Conservation (phyloP, 208 protist genomes). For the Histomonas meleagridis region DNA sequence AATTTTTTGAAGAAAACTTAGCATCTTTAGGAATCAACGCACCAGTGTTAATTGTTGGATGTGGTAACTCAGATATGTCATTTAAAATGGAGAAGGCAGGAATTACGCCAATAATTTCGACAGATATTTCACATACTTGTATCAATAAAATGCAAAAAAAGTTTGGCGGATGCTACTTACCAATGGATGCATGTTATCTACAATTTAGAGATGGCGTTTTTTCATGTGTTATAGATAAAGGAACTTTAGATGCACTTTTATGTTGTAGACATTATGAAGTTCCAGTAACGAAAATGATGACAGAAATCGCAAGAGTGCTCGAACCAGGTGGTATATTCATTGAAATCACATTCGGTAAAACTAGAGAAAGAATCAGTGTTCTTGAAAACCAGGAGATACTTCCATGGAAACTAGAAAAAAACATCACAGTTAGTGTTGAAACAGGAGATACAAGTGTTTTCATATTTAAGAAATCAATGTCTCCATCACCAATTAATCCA, state of each 20-base stretch:
- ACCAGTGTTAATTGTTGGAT: background rate
- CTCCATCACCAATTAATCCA: too few species aligned
- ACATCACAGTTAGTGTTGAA: too few species aligned
- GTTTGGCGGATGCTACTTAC: background rate
- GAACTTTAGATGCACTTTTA: constrained; percentile 3
- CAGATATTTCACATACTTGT: background rate
- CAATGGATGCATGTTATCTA: background rate
- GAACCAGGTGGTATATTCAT: background rate
- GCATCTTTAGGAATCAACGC: background rate
- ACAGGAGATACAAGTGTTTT: too few species aligned
- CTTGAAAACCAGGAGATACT: too few species aligned
- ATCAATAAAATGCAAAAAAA: background rate
- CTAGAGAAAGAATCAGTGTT: too few species aligned
- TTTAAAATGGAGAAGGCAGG: background rate
- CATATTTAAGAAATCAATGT: too few species aligned
- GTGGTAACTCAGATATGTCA: constrained; percentile 3
- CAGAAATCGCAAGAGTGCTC: background rate
- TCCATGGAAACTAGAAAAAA: too few species aligned
- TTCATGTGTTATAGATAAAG: constrained; percentile 10
- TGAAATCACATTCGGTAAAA: background rate
- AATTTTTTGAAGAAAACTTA: background rate
- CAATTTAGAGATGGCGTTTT: background rate
- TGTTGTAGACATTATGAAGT: background rate
- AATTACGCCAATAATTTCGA: background rate
- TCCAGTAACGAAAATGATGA: background rate